Evolutionary conservation across 441 rosid genomes (phyloP), one percentile per base, ranked within the genome.

Genomic region (Mallotus repandus): DNA sequence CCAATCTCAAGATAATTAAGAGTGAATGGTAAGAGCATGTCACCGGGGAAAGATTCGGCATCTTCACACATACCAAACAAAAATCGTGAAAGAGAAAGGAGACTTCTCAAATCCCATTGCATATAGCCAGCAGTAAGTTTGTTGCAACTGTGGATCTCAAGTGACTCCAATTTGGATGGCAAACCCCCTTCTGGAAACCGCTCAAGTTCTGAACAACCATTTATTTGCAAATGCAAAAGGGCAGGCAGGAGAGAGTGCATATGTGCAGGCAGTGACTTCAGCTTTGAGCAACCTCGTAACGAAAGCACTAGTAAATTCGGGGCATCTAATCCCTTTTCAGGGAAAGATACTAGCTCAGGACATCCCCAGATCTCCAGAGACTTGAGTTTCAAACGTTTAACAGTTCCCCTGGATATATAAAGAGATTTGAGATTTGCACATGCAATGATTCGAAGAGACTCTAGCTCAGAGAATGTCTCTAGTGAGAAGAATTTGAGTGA

Each of bases 41-140:
- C 13, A 2, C 5, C 67, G 0, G 67, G 88, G 74, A 88, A 86
- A 72, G 81, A 83, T 55, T 74, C 84, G 45, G 75, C 52, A 41
- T 74, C 74, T 0, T 64, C 25, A 16, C n/a, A 52, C 32, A 0
- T 4, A 50, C 63, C 63, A 43, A 85, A 72, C 54, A 52, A 69
- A 1, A 83, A 69, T n/a, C 18, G 62, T 7, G 72, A 61, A 63
- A 83, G 85, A 21, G 79, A 80, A 11, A 71, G 69, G 4, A 82
- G 75, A 21, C 56, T 63, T 12, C 66, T 63, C 49, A 83, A 38
- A 9, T 73, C 73, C 82, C 84, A 80, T 0, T 77, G 68, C 71
- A 46, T 58, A 10, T 66, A 14, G 2, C 68, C 11, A 2, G 79
- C 82, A 8, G 71, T 72, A 22, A 80, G 80, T 54, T 82, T 82